phyloP scores from a whole-genome alignment of 2,329 filamentous ascomycete genomes.

The Colletotrichum sp. region DNA sequence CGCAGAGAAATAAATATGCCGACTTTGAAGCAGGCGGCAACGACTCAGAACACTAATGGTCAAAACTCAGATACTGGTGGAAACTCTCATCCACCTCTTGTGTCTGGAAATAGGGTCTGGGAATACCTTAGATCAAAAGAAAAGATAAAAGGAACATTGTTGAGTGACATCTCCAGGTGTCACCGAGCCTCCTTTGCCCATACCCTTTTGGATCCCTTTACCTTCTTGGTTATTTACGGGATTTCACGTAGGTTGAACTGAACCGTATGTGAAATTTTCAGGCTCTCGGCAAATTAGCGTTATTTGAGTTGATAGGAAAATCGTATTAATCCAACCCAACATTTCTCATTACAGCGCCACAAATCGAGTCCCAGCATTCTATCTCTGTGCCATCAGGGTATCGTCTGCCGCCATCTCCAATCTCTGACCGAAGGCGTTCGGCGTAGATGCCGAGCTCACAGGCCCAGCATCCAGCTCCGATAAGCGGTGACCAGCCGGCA shows the following conservation, averaged over 20 bases:
- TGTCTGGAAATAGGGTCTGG: no score
- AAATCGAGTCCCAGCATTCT: neutral
- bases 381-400: neutral
- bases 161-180: no score
- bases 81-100: no score
- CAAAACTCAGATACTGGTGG: no score
- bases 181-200: no score
- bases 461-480: neutral
- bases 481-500: neutral
- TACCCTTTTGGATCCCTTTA: rapidly evolving
- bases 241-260: neutral
- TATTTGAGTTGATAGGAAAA: neutral
- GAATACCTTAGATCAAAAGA: no score
- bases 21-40: no score
- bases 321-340: neutral
- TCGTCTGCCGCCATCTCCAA: neutral
- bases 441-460: neutral
- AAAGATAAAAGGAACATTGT: no score
- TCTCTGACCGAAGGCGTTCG: neutral
- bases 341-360: neutral
- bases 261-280: rapidly evolving
- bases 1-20: no score
- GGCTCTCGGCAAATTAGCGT: neutral
- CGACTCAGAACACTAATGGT: no score
- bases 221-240: neutral